These are phyloP conservation scores for Lodderomyces parapsilosis DNA, from an alignment of 1,139 yeast species.

Conservation along the genomic window DNA sequence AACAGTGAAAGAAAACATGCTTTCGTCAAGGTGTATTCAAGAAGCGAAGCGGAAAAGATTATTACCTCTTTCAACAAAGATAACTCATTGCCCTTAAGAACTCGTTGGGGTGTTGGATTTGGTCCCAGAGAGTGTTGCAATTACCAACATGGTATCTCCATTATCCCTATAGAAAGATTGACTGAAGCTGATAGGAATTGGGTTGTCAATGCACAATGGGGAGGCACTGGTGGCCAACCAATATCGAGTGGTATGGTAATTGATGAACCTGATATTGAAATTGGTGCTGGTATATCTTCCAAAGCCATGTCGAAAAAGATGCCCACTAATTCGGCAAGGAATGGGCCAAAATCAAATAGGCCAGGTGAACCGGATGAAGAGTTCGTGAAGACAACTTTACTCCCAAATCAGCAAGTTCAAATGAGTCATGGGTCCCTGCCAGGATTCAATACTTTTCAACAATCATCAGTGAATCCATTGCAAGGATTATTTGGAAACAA, in stretches of 20 bases:
- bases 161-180: conserved; percentile 80
- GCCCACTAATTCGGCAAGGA: conserved; percentile 85
- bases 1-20: conserved; percentile 93
- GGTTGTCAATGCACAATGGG: conserved; percentile 92
- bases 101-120: conserved; percentile 98
- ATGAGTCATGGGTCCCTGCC: conserved; percentile 34
- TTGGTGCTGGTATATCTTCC: conserved; percentile 91
- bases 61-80: conserved; percentile 53
- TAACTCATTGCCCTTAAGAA: conserved; percentile 60
- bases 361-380: conserved; percentile 59
- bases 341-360: conserved; percentile 79
- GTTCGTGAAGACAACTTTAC: conserved; percentile 37
- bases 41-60: conserved; percentile 87
- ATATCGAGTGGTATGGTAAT: conserved; percentile 76
- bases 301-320: conserved; percentile 86
- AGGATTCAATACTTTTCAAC: conserved; percentile 34
- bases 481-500: conserved; percentile 40
- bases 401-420: conserved; percentile 16
- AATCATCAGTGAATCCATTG: conserved; percentile 48
- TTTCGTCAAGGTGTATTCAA: conserved; percentile 92
- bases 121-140: conserved; percentile 99
- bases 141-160: conserved; percentile 84
- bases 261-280: conserved; percentile 97
- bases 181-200: conserved; percentile 93
- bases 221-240: conserved; percentile 95